These are phyloP conservation scores for Hymenoscyphus scutula DNA, from an alignment of 2,329 filamentous ascomycete genomes.

Conservation along the genomic window DNA sequence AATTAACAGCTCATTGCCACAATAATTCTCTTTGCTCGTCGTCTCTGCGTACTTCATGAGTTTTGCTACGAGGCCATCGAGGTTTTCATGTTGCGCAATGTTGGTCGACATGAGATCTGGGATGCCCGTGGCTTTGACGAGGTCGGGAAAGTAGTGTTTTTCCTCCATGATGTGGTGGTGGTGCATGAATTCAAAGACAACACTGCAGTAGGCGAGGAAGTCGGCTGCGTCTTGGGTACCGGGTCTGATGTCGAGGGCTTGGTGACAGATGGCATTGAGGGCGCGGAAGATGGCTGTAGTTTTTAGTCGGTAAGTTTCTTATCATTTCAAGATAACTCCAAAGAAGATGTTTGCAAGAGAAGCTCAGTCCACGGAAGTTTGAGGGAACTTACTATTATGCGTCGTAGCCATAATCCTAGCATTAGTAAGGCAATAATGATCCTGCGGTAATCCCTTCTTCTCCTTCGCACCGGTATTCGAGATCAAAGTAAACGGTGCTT, in stretches of 20 bases:
- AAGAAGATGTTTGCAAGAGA: no score
- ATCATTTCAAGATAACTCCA: neutral
- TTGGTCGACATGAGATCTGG: constrained; percentile 37
- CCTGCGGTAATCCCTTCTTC: constrained; percentile 14
- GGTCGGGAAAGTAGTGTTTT: constrained; percentile 37
- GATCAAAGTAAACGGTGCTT: constrained; percentile 24
- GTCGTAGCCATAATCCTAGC: constrained; percentile 33
- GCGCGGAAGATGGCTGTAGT: constrained; percentile 31
- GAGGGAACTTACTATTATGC: constrained; percentile 30
- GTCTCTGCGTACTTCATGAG: constrained; percentile 32
- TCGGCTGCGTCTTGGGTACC: constrained; percentile 34
- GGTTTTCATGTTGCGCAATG: constrained; percentile 37
- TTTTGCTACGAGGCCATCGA: constrained; percentile 34
- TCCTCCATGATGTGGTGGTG: constrained; percentile 40
- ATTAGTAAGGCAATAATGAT: constrained; percentile 25
- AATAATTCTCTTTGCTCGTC: constrained; percentile 28
- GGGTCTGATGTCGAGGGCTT: constrained; percentile 31
- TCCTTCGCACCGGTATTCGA: constrained; percentile 18
- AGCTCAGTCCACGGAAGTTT: no score
- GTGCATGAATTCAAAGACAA: constrained; percentile 35
- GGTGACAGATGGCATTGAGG: constrained; percentile 37
- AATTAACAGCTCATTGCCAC: constrained; percentile 24
- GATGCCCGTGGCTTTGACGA: constrained; percentile 35
- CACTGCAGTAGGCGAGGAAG: constrained; percentile 36
- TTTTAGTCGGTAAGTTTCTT: neutral